Conservation (phyloP, 139 green algal species). For the Micractinium conductrix region DNA sequence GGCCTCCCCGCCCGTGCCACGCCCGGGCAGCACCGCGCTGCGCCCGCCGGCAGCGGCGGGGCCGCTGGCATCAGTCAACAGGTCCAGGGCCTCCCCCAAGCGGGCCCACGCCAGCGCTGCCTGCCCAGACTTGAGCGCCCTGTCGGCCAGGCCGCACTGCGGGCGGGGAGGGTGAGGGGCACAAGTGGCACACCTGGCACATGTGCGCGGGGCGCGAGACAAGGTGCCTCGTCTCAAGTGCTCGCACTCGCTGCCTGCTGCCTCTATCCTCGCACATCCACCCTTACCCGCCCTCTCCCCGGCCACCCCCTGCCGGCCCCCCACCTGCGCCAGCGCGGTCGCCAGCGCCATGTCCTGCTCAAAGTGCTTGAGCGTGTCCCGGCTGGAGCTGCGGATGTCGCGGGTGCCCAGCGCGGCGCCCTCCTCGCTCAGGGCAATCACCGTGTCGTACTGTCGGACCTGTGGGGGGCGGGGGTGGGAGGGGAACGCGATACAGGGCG, state of each 20-base stretch:
- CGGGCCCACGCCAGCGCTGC: constrained; percentile 40
- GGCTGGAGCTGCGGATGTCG: constrained; percentile 30
- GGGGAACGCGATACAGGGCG: too few relatives aligned
- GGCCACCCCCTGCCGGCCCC: too few relatives aligned
- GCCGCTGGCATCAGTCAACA: constrained; percentile 46
- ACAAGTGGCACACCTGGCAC: too few relatives aligned
- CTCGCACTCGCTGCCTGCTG: too few relatives aligned
- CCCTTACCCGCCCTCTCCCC: too few relatives aligned
- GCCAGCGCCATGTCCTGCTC: constrained; percentile 60
- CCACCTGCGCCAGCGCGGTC: constrained; percentile 65
- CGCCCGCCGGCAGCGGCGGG: neutral
- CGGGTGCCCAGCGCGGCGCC: constrained; percentile 22
- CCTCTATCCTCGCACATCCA: too few relatives aligned
- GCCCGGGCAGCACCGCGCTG: neutral
- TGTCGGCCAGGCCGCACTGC: constrained; percentile 56
- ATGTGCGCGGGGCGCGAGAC: too few relatives aligned
- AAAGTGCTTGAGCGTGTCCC: constrained; percentile 23
- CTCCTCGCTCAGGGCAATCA: constrained; percentile 48
- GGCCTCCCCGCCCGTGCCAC: neutral
- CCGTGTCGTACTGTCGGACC: constrained; percentile 46
- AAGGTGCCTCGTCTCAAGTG: too few relatives aligned
- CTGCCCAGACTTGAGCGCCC: constrained; percentile 35
- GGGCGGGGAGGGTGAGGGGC: too few relatives aligned
- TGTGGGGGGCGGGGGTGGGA: neutral
- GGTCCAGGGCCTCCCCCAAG: constrained; percentile 66